Evolutionary conservation across 345 rosid genomes (phyloP).

Genomic region (Kandelia obovata): DNA sequence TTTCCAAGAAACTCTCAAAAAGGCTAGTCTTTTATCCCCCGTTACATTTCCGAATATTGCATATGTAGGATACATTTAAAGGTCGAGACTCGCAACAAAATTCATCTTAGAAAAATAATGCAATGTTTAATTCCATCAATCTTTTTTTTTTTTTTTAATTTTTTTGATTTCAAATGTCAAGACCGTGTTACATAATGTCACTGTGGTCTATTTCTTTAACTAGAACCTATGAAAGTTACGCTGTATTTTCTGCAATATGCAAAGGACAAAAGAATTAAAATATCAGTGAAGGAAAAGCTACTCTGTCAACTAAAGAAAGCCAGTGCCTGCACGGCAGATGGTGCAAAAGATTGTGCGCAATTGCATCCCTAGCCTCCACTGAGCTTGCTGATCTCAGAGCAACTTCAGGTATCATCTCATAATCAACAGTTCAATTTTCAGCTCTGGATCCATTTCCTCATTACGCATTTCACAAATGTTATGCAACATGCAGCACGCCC

Average conservation of each 20-base stretch:
- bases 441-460: constrained; percentile 46
- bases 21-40: too few species aligned
- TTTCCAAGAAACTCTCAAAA: too few species aligned
- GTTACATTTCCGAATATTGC: too few species aligned
- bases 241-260: background rate
- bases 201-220: constrained; percentile 9
- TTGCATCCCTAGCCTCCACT: constrained; percentile 60
- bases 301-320: constrained; percentile 33
- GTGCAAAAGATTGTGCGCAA: constrained; percentile 70
- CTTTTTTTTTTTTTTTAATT: constrained; percentile 1
- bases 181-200: constrained; percentile 15
- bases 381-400: constrained; percentile 47
- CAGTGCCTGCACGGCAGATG: constrained; percentile 68
- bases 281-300: constrained; percentile 7
- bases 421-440: constrained; percentile 49
- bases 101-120: constrained; percentile 8
- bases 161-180: constrained; percentile 6
- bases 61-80: background rate
- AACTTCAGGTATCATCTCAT: constrained; percentile 62
- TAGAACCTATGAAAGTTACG: constrained; percentile 4
- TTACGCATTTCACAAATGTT: constrained; percentile 62
- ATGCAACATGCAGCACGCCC: constrained; percentile 76
- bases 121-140: constrained; percentile 9
- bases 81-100: background rate
- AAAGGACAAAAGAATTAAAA: constrained; percentile 17